Conservation (phyloP, 1,284 basidiomycete genomes). For the Rhodotorula sp. region DNA sequence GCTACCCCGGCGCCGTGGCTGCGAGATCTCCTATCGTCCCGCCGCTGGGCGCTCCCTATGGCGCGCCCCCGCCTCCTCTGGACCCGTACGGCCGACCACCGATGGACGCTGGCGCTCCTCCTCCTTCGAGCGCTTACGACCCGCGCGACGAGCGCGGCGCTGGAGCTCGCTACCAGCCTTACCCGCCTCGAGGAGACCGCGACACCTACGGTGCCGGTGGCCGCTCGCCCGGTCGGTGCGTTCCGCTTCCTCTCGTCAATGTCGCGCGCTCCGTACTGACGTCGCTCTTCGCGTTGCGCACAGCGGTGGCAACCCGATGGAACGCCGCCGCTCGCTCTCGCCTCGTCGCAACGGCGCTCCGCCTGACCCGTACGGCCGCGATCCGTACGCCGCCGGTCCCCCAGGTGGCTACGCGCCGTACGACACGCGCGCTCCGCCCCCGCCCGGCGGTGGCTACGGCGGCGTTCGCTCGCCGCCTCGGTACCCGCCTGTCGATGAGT, state of each 20-base stretch:
- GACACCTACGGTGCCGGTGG: constrained; percentile 9
- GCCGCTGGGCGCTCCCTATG: constrained; percentile 19
- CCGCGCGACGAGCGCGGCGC: constrained; percentile 26
- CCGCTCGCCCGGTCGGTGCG: constrained; percentile 26
- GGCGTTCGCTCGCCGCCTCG: constrained; percentile 20
- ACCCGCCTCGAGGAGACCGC: constrained; percentile 20
- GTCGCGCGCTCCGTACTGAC: not conserved
- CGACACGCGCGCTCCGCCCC: constrained; percentile 15
- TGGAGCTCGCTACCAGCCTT: constrained; percentile 25
- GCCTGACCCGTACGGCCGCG: constrained; percentile 12
- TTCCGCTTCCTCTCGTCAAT: too few relatives aligned
- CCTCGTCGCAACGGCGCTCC: constrained; percentile 23
- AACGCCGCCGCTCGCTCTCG: constrained; percentile 35
- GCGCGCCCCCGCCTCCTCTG: not conserved
- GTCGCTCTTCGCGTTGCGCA: not conserved
- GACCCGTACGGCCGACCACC: constrained; percentile 25
- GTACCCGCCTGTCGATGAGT: constrained; percentile 22
- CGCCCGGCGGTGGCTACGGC: constrained; percentile 10
- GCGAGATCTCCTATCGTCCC: constrained; percentile 21
- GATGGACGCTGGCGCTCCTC: constrained; percentile 4
- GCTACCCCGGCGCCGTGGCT: constrained; percentile 16
- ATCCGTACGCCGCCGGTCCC: constrained; percentile 3
- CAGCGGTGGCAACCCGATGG: constrained; percentile 4
- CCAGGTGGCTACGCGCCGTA: constrained; percentile 19
- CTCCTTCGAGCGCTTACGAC: constrained; percentile 23